Evolutionary conservation across 306 rosid species (phyloP).

Genomic region (Gynostemma pentaphyllum): DNA sequence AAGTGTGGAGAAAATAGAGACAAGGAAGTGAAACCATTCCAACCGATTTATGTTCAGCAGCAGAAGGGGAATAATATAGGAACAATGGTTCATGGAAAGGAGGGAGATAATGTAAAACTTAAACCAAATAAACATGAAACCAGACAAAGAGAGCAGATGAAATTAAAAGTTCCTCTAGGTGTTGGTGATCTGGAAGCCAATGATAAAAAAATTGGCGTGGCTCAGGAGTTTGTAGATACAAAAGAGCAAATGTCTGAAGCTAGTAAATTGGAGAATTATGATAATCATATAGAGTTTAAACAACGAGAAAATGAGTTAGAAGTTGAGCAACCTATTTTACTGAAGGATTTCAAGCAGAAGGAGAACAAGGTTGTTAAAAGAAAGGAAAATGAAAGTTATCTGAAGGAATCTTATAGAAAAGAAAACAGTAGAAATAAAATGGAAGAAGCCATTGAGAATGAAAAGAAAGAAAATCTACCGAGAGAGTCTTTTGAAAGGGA

Average conservation of each 20-base stretch:
- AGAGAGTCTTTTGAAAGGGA: slow-evolving; percentile 26
- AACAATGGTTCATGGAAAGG: slow-evolving; percentile 21
- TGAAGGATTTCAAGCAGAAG: slow-evolving; percentile 21
- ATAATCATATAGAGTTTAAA: slow-evolving; percentile 20
- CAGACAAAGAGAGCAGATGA: slow-evolving; percentile 29
- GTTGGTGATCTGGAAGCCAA: slow-evolving; percentile 22
- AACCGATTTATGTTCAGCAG: slow-evolving; percentile 20
- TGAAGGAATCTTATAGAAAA: slow-evolving; percentile 17
- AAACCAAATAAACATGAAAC: slow-evolving; percentile 26
- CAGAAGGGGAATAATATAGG: slow-evolving; percentile 13
- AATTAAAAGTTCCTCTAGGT: slow-evolving; percentile 24
- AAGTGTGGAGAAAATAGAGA: slow-evolving; percentile 19
- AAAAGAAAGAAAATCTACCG: slow-evolving; percentile 19
- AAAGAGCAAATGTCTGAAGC: slow-evolving; percentile 17
- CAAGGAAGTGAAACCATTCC: slow-evolving; percentile 12
- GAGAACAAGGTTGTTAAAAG: slow-evolving; percentile 9
- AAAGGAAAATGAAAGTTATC: slow-evolving; percentile 24
- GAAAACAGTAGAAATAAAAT: slow-evolving; percentile 20
- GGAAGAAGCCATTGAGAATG: slow-evolving; percentile 22
- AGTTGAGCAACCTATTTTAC: slow-evolving; percentile 27
- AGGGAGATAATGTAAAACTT: slow-evolving; percentile 27
- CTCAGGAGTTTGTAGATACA: slow-evolving; percentile 20
- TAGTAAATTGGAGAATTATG: slow-evolving; percentile 24
- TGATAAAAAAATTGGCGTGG: slow-evolving; percentile 24
- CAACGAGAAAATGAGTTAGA: slow-evolving; percentile 22